Evolutionary conservation across 257 asterid species (phyloP), one percentile per base, ranked within the genome.

Genomic region (Nicotiana otophora): DNA sequence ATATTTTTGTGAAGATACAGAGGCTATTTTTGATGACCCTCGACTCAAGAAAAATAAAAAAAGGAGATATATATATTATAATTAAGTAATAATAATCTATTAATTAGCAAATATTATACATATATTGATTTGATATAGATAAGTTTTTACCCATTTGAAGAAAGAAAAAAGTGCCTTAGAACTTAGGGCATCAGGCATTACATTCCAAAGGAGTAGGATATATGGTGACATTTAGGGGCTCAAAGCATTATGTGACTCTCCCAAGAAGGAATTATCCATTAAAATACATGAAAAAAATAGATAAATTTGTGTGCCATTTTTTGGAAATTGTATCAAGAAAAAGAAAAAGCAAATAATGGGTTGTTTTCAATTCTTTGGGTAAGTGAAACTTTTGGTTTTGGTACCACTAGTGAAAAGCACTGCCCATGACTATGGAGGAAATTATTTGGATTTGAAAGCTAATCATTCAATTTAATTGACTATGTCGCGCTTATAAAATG

Each of bases 221-320:
- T 86, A 85, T 84, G 81, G 74, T 54, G 83, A 80, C 83, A 78
- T 87, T 90, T 86, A 76, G 86, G 92, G 95, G 93, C 95, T 91
- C 95, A 88, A 91, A 91, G 91, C 88, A 90, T 36, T 63, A 26
- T 14, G 69, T 84, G 78, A 55, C 83, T 75, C 85, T 78, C 86
- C 89, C 91, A 82, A 88, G 85, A 87, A 82, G 82, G 77, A 83
- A 83, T 88, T 85, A 82, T 81, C 79, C 82, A 23, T 64, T 23
- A 51, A 14, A 30, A 74, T 75, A 86, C 63, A 53, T 60, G 36
- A 2, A 19, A 19, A 31, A 57, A 31, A 31, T 26, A 83, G 62
- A 53, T 33, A 74, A 63, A 36, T 28, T 46, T 61, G 70, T 63
- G 70, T 48, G 16, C 61, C 62, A 74, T 74, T 48, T 11, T 14